Conservation (phyloP, 2,329 filamentous ascomycete species). For the Didymella sp. region DNA sequence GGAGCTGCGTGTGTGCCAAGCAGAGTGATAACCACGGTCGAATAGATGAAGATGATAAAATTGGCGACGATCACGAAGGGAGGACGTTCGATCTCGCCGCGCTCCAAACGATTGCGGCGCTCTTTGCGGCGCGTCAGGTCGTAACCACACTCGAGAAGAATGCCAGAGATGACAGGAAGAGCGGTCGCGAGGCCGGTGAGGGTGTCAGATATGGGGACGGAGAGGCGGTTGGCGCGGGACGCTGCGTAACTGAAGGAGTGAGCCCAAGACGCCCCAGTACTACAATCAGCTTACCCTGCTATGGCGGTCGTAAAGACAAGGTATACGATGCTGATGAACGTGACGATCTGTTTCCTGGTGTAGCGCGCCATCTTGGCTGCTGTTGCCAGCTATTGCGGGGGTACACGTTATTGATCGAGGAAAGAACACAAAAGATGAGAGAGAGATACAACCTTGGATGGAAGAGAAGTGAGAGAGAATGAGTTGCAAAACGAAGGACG, state of each 20-base stretch:
- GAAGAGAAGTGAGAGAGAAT: background rate
- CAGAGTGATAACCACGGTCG: conserved; percentile 54
- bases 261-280: conserved; percentile 9
- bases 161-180: conserved; percentile 53
- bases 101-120: conserved; percentile 36
- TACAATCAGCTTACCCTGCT: conserved; percentile 39
- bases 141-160: conserved; percentile 51
- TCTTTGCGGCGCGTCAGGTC: conserved; percentile 45
- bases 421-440: background rate
- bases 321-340: conserved; percentile 50
- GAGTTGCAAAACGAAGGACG: background rate
- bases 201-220: conserved; percentile 52
- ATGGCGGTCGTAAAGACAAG: conserved; percentile 51
- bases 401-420: conserved; percentile 6
- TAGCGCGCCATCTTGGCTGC: conserved; percentile 39
- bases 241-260: conserved; percentile 38
- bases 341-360: conserved; percentile 50
- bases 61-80: conserved; percentile 51
- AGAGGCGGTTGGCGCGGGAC: conserved; percentile 43
- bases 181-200: conserved; percentile 52
- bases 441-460: background rate
- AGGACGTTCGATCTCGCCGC: conserved; percentile 44
- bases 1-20: conserved; percentile 54
- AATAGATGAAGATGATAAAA: conserved; percentile 51
- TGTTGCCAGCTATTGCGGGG: conserved; percentile 6